Percentiles rank a stretch among this genome's conserved stretches.
These are phyloP conservation scores for Solanum tarijense DNA, from an alignment of 257 asterid species.

Conservation along the genomic window DNA sequence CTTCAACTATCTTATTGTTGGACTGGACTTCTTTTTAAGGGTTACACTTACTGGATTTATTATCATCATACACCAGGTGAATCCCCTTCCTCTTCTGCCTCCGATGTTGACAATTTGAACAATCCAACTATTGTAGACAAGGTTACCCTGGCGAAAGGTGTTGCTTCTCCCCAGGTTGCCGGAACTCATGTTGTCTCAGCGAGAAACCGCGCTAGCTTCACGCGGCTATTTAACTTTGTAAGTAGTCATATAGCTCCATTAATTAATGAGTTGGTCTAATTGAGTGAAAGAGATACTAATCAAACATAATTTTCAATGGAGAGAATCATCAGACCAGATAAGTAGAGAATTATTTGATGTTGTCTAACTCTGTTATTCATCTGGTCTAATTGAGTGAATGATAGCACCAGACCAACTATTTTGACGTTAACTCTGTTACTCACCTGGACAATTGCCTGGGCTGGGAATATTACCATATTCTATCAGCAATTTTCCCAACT, in stretches of 20 bases:
- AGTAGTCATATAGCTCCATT: conserved; percentile 9
- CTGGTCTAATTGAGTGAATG: not conserved
- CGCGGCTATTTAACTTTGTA: conserved; percentile 30
- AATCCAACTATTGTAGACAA: conserved; percentile 57
- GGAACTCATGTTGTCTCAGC: conserved; percentile 29
- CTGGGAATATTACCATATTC: not conserved
- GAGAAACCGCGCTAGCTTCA: conserved; percentile 25
- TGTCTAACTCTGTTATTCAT: not conserved
- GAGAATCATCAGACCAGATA: not conserved
- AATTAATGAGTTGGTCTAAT: not conserved
- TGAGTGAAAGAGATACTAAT: not conserved
- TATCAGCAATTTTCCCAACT: not conserved
- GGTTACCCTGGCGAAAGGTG: conserved; percentile 58
- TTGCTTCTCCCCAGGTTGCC: conserved; percentile 38
- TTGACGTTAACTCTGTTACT: not conserved
- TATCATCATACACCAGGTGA: conserved; percentile 50
- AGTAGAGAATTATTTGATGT: not conserved
- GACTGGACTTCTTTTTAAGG: not conserved
- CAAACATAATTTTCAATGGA: not conserved
- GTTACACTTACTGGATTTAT: not conserved
- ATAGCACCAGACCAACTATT: not conserved
- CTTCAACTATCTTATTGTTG: not conserved
- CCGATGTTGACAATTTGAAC: conserved; percentile 93
- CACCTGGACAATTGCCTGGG: not conserved
- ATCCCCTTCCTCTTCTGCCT: conserved; percentile 98